Percentiles rank a stretch among this genome's conserved stretches.
phyloP scores from a whole-genome alignment of 2,329 filamentous ascomycete species.

The Ophiostoma sp. region DNA sequence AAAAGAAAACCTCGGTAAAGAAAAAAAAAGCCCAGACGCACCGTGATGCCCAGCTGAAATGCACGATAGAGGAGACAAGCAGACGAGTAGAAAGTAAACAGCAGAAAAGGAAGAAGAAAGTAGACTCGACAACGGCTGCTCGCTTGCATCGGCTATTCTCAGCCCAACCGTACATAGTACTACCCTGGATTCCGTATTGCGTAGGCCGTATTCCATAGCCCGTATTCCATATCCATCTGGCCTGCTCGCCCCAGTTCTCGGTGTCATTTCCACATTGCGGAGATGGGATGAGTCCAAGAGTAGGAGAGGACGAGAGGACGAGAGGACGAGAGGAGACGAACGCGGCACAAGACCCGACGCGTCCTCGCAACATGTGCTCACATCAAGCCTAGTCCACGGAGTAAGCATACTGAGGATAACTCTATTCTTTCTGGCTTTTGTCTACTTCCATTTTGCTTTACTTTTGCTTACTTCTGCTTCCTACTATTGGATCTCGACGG shows the following conservation, averaged over 20 bases:
- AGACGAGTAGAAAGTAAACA: not conserved
- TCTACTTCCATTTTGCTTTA: no score
- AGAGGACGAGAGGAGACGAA: not conserved
- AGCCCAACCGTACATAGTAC: not conserved
- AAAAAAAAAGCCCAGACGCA: not conserved
- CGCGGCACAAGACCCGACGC: not conserved
- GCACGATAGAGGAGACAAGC: not conserved
- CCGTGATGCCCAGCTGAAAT: not conserved
- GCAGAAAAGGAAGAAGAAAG: not conserved
- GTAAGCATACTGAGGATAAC: no score
- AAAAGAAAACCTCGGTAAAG: not conserved
- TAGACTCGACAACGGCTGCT: no score
- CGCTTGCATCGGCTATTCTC: not conserved
- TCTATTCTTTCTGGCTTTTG: no score
- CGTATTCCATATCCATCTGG: no score
- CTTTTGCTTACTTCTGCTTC: no score
- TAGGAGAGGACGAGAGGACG: no score
- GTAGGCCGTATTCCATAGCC: no score
- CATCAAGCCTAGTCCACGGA: not conserved
- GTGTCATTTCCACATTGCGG: not conserved
- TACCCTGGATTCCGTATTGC: not conserved
- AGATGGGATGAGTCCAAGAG: not conserved
- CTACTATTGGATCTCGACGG: no score
- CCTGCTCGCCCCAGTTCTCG: not conserved
- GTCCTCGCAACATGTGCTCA: not conserved